Evolutionary conservation across 257 asterid species (phyloP), one percentile per base, ranked within the genome.

Genomic region (Nicotiana tabacum): DNA sequence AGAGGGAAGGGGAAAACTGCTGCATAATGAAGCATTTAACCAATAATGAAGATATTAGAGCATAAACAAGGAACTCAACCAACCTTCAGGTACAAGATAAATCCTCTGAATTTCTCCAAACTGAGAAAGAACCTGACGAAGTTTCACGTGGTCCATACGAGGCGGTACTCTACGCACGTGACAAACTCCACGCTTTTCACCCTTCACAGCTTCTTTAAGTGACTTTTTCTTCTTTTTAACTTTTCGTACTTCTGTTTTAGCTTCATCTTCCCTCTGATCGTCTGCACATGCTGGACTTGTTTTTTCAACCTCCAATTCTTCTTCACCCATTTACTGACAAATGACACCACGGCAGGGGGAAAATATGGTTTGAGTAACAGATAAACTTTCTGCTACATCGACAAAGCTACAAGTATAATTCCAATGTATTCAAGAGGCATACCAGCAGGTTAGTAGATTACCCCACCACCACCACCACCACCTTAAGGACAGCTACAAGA

Each of bases 141-240:
- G 92, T 89, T 85, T 90, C 87, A 86, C 66, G 24, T 95, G 98
- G 78, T 94, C 89, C 99, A 94, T 92, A 82, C 90, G 97, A 37
- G 98, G 99, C 77, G 98, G 97, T 37, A 94, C 88, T 61, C 99
- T 89, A 84, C 98, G 94, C 83, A 94, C 87, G 84, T 95, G 93
- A 86, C 97, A 94, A 82, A 95, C 92, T 35, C 98, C 98, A 58
- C 93, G 92, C 80, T 84, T 92, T 72, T 87, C 86, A 3, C 93
- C 95, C 18, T 83, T 90, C 66, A 72, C 91, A 18, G 92, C 89
- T 84, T 91, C 97, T 86, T 86, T 60, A 6, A 82, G 18, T 18
- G 91, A 74, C 77, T 78, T 61, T 85, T 74, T 91, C 85, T 90
- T 92, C 91, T 88, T 90, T 83, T 82, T 92, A 15, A 33, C 83